Evolutionary conservation across 495 filamentous ascomycete species (phyloP), one percentile per base, ranked within the genome.

Genomic region (Monascus purpureus): DNA sequence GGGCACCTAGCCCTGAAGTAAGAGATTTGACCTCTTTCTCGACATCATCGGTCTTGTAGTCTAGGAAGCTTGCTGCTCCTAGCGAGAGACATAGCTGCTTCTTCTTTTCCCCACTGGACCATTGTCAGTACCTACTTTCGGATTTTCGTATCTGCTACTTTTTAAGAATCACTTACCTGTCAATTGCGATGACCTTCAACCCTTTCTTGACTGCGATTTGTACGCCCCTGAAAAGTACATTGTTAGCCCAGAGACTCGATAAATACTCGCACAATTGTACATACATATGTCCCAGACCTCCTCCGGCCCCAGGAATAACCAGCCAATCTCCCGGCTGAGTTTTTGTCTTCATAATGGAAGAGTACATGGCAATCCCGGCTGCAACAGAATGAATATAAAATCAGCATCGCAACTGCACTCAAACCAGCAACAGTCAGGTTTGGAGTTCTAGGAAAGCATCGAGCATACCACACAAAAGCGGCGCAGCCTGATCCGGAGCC

Each of bases 301-400:
- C 60, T 24, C 60, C 60, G 13, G 60, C 60, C 17, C 60, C 60
- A 13, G 57, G 39, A 6, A 65, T 50, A 23, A 52, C 55, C 18
- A 65, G 44, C 47, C 50, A 65, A 28, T 65, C 47, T 14, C 57
- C 60, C 1, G 51, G 45, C 13, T 52, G 47, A 17, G 57, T 43
- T 22, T 53, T 61, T 5, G 56, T 55, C 35, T 61, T 62, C 35
- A 54, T 52, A 29, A 65, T 61, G 6, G 60, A 61, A n/a, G 57
- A 61, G 33, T 61, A 65, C 60, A 63, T 62, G 6, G 59, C 55
- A 23, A 65, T 59, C 8, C 60, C 60, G 29, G 60, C 58, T 53
- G 17, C 6, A 8, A 13, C 6, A 13, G 17, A 18, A 30, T n/a
- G 24, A 1, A 8, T 3, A 22, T 6, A 2, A 7, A 1, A 27